Evolutionary conservation across 306 rosid genomes (phyloP), one percentile per base, ranked within the genome.

Genomic region (Carpinus viminea): DNA sequence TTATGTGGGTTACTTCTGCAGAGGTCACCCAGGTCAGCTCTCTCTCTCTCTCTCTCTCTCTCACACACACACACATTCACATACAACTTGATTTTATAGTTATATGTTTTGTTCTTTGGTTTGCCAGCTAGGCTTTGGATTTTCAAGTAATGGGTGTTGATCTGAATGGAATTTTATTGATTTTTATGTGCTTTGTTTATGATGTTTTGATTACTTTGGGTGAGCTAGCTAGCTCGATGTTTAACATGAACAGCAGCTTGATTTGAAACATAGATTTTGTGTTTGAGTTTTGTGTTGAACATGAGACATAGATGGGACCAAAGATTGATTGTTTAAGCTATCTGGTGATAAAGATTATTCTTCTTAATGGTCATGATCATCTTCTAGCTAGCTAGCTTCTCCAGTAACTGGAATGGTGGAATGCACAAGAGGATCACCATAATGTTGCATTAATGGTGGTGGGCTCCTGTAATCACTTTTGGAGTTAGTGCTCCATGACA

Each of bases 1-100:
- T 81, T 66, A 41, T 53, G 74, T 81, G 85, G 85, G 80, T 81
- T 43, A 76, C 85, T 50, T 81, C 85, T 55, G 77, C 81, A 46
- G 84, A 81, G 57, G 80, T 81, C 55, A 76, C 80, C 70, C 84
- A 81, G 84, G 84, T 81, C 50, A 69, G 72, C 41, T 76, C 51
- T 48, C 26, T 60, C 36, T n/a, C 38, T 50, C 52, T 47, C 52
- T 47, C 68, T 60, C 48, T 68, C 21, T 56, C 64, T 20, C 48
- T 7, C 48, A 3, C 48, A 3, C 59, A 17, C 5, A 15, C 57
- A 53, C 57, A 53, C 8, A 17, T 1, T 0, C 6, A 15, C 21
- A 53, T 3, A 2, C 9, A 31, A 28, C 45, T 62, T 56, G 13
- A 56, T 8, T 7, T 54, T 54, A 16, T 24, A 54, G 60, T 18